phyloP scores from a whole-genome alignment of 1,284 basidiomycete species.

The Pseudozyma sp. region DNA sequence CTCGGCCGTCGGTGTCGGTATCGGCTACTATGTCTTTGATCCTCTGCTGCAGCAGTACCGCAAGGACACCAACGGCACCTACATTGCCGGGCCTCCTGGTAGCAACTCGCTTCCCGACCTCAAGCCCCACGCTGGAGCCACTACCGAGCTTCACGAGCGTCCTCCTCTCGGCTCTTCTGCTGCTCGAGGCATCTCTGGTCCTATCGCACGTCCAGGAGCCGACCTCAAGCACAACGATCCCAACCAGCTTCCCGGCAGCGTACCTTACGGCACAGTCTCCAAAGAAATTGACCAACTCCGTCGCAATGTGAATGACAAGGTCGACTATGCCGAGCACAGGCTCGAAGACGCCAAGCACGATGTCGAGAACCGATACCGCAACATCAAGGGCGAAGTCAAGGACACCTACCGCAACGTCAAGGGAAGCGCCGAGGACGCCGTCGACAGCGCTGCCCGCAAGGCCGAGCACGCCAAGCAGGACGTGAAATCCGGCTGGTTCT shows the following conservation, averaged over 20 bases:
- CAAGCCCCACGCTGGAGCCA: slow-evolving; percentile 30
- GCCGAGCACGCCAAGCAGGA: slow-evolving; percentile 34
- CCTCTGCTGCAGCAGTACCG: slow-evolving; percentile 48
- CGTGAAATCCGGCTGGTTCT: slow-evolving; percentile 41
- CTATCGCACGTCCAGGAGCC: slow-evolving; percentile 36
- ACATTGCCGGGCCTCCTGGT: slow-evolving; percentile 32
- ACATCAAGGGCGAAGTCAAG: slow-evolving; percentile 38
- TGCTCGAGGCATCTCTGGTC: slow-evolving; percentile 45
- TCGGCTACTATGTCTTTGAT: slow-evolving; percentile 55
- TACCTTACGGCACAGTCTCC: slow-evolving; percentile 46
- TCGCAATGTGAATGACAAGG: slow-evolving; percentile 33
- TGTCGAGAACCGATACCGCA: slow-evolving; percentile 25
- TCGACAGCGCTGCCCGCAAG: slow-evolving; percentile 20
- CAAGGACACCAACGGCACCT: slow-evolving; percentile 50
- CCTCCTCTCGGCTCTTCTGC: slow-evolving; percentile 45
- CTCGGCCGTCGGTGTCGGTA: slow-evolving; percentile 47
- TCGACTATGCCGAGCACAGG: slow-evolving; percentile 27
- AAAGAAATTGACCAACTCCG: slow-evolving; percentile 36
- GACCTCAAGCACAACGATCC: slow-evolving; percentile 42
- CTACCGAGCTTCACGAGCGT: slow-evolving; percentile 40
- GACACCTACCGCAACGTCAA: slow-evolving; percentile 34
- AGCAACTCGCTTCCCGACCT: slow-evolving; percentile 42
- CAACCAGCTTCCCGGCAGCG: slow-evolving; percentile 32
- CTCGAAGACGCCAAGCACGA: slow-evolving; percentile 32
- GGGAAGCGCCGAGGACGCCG: slow-evolving; percentile 24